Conservation (phyloP, 345 rosid genomes). For the Brassica incana region DNA sequence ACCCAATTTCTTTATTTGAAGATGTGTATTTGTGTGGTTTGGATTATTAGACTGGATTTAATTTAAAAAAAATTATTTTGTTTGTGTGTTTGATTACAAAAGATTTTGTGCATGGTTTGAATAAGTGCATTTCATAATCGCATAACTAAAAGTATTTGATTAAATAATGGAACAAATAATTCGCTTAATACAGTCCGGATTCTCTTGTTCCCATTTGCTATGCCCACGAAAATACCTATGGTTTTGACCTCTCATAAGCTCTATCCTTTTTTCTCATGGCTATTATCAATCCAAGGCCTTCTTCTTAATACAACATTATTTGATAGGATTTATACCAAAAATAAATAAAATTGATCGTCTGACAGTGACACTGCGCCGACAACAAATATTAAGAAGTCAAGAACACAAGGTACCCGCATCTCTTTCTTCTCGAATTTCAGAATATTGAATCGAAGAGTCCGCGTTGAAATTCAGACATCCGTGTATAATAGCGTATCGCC, state of each 20-base stretch:
- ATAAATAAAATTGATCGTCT: background rate
- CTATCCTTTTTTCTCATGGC: background rate
- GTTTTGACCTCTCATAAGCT: background rate
- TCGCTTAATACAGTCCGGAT: background rate
- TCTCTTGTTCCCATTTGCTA: background rate
- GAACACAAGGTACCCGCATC: background rate
- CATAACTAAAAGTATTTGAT: background rate
- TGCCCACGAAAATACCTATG: background rate
- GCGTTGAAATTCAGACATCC: slow-evolving; percentile 21
- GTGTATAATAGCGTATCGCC: background rate
- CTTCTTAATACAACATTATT: background rate
- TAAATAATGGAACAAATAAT: background rate
- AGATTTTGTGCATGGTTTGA: background rate
- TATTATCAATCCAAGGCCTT: background rate
- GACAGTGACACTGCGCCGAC: background rate
- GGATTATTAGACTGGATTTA: slow-evolving; percentile 21
- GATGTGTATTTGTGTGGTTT: slow-evolving; percentile 29
- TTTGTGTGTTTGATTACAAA: background rate
- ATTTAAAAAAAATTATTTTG: background rate
- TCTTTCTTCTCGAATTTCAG: slow-evolving; percentile 6
- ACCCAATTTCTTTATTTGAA: slow-evolving; percentile 1
- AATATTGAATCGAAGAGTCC: slow-evolving; percentile 27
- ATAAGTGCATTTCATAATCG: background rate
- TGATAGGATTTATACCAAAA: background rate
- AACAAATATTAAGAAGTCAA: background rate